A percentile compares a stretch with the other conserved stretches of the same genome.
Evolutionary conservation across 2,329 filamentous ascomycete species (phyloP).

Genomic region (Pyrenophora graminea): DNA sequence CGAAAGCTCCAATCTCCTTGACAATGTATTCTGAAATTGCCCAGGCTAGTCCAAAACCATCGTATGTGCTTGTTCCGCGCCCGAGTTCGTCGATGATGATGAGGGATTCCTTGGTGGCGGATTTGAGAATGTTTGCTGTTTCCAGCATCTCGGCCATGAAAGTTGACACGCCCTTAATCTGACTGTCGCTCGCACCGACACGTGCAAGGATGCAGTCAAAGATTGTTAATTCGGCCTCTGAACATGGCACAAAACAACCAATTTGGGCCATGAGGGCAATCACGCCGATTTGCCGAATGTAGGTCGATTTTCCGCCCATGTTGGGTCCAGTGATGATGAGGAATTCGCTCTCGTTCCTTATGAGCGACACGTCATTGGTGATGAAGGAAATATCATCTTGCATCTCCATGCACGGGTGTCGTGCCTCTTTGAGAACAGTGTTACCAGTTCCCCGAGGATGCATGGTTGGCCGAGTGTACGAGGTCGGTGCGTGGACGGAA

Average conservation of each 20-base stretch:
- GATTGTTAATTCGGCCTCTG: constrained; percentile 87
- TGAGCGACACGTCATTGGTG: constrained; percentile 89
- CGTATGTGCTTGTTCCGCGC: constrained; percentile 95
- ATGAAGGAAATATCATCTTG: constrained; percentile 99
- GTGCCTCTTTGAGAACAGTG: constrained; percentile 87
- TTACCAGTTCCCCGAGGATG: constrained; percentile 85
- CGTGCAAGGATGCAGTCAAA: constrained; percentile 97
- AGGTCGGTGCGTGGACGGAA: constrained; percentile 87
- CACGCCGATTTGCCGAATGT: constrained; percentile 95
- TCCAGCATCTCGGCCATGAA: constrained; percentile 99
- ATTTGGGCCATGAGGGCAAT: constrained; percentile 97
- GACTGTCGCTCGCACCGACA: constrained; percentile 93
- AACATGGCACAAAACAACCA: constrained; percentile 92
- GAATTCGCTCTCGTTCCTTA: constrained; percentile 80
- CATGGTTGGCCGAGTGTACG: constrained; percentile 89
- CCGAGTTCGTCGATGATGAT: constrained; percentile 99
- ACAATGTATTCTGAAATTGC: constrained; percentile 98
- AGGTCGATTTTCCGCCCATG: constrained; percentile 99
- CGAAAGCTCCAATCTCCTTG: constrained; percentile 90
- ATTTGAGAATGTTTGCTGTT: constrained; percentile 97
- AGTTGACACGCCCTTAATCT: constrained; percentile 95
- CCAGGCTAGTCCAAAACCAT: constrained; percentile 98
- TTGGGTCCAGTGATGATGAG: constrained; percentile 97
- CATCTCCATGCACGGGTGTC: constrained; percentile 97
- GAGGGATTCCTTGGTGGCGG: constrained; percentile 88